Conservation (phyloP, 345 rosid species). For the Ceriops decandra region DNA sequence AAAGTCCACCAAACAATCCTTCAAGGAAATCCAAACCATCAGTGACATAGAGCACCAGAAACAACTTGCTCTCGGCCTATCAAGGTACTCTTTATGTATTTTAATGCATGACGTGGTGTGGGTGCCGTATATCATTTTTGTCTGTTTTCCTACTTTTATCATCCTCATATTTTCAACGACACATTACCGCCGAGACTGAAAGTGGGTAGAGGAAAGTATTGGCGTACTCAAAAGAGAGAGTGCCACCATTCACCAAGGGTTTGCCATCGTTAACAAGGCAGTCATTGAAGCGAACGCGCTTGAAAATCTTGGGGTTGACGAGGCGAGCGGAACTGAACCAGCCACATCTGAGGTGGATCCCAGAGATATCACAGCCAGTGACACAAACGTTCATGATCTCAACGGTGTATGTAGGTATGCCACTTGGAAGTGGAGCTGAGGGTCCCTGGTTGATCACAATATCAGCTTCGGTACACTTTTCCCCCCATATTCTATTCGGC, state of each 20-base stretch:
- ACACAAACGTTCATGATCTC: constrained; percentile 65
- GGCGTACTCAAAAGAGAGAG: constrained; percentile 68
- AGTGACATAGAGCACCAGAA: background rate
- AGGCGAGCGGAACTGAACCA: constrained; percentile 86
- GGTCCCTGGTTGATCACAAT: constrained; percentile 69
- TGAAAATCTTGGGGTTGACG: constrained; percentile 76
- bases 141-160: background rate
- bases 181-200: constrained; percentile 57
- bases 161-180: constrained; percentile 24
- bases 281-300: constrained; percentile 73
- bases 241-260: constrained; percentile 53
- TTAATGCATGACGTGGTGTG: background rate
- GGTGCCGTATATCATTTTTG: background rate
- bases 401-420: constrained; percentile 76
- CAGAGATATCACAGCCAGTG: constrained; percentile 65
- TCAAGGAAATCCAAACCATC: background rate
- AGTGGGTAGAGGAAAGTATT: constrained; percentile 73
- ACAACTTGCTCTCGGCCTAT: no score
- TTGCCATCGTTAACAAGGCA: constrained; percentile 84
- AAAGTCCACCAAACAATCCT: background rate
- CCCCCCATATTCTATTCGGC: constrained; percentile 55
- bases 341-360: constrained; percentile 72
- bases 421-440: constrained; percentile 59
- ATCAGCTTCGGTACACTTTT: constrained; percentile 55
- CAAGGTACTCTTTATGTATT: no score